Conservation (phyloP, 1,284 basidiomycete species). For the Farysia itapuensis region DNA sequence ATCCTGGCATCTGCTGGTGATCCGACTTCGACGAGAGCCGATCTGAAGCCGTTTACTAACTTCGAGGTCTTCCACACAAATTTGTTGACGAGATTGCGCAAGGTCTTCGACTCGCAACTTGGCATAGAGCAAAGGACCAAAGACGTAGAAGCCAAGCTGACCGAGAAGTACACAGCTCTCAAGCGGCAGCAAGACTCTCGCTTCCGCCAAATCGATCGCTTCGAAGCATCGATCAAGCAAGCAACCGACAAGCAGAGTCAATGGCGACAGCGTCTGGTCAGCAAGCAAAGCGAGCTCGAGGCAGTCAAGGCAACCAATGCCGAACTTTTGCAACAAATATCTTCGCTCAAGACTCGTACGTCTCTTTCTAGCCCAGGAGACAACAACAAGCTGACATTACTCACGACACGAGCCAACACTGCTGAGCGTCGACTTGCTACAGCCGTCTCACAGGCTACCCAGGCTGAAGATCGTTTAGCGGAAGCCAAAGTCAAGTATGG, state of each 20-base stretch:
- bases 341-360: constrained; percentile 66
- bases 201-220: constrained; percentile 90
- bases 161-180: constrained; percentile 74
- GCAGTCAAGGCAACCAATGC: constrained; percentile 66
- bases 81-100: constrained; percentile 81
- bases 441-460: constrained; percentile 76
- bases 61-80: constrained; percentile 93
- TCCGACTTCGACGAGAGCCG: constrained; percentile 64
- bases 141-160: constrained; percentile 73
- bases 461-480: constrained; percentile 81
- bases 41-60: constrained; percentile 88
- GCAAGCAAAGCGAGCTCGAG: constrained; percentile 87
- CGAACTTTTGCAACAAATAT: constrained; percentile 75
- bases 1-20: constrained; percentile 67
- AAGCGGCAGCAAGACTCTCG: constrained; percentile 82
- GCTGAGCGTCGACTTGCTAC: constrained; percentile 76
- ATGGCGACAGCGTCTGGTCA: constrained; percentile 79
- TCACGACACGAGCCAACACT: constrained; percentile 48
- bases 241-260: constrained; percentile 79
- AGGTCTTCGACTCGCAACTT: constrained; percentile 76
- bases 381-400: constrained; percentile 38
- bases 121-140: constrained; percentile 85
- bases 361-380: constrained; percentile 34
- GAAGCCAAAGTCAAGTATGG: constrained; percentile 69
- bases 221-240: constrained; percentile 82